Base-by-base conservation (phyloP, 345 rosid genomes). In the Moricandia arvensis region DNA sequence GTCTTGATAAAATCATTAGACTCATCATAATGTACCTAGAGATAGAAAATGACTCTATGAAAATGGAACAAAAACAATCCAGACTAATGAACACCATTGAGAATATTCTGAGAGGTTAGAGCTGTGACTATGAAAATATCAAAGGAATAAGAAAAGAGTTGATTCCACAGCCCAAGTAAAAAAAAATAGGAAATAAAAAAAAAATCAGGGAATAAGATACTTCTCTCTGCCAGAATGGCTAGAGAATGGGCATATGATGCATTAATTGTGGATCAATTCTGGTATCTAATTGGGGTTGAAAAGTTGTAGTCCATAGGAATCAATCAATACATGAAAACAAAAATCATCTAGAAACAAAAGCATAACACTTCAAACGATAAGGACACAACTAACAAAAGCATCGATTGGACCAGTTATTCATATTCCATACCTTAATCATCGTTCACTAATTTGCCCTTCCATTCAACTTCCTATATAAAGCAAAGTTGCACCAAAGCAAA, bases 121-220 rank as follows among this genome's bases (percentile, higher is more conserved):
- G 37, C 5, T 53, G 66, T 70, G 67, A 75, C 55, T 79, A 71
- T 66, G 75, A 83, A 80, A 85, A 71, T 80, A 81, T 87, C 85
- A 68, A 29, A 76, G 73, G 87, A 81, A 83, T 51, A 65, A 82
- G 72, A 74, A 72, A 86, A 83, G 63, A 79, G 85, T 83, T 74
- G 93, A 89, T 83, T 89, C 98, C 63, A 63, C 53, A 55, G 57
- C 63, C 73, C 74, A 85, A 79, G 82, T 83, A 85, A 82, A 83
- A 69, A 75, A 83, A 13, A 15, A n/a, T 63, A 24, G 57, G 54
- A 21, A 21, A 21, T 21, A 21, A 51, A 54, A 82, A 76, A 83
- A 66, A 45, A 45, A 45, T 45, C 75, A 59, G 71, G 74, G 97
- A 89, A 95, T 91, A 73, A 81, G 97, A 88, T 95, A 89, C 97